Percentiles rank a stretch among this genome's conserved stretches.
These are phyloP conservation scores for Hydnomerulius pinastri DNA, from an alignment of 768 basidiomycete species.

Conservation along the genomic window DNA sequence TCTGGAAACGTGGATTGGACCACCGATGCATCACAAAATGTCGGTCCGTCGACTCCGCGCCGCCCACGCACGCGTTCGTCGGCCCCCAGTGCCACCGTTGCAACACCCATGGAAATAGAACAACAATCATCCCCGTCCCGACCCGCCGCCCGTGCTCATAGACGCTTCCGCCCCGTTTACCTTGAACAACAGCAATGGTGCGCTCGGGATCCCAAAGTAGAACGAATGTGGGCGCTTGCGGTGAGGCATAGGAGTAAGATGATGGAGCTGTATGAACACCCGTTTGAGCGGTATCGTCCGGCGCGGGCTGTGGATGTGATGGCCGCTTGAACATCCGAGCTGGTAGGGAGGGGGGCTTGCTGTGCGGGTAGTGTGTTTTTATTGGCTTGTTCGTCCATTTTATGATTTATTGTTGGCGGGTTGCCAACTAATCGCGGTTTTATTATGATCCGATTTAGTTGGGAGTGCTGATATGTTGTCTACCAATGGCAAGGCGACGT, in stretches of 20 bases:
- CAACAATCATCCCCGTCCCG: conserved; percentile 26
- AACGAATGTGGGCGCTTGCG: conserved; percentile 27
- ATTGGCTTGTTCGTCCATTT: too few relatives aligned
- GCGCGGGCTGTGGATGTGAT: not conserved
- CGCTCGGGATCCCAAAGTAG: conserved; percentile 39
- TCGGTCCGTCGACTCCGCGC: conserved; percentile 28
- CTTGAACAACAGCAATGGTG: conserved; percentile 52
- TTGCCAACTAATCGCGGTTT: too few relatives aligned
- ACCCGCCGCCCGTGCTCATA: conserved; percentile 23
- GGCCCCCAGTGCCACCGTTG: not conserved
- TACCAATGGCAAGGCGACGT: too few relatives aligned
- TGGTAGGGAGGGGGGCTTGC: too few relatives aligned
- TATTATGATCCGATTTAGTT: too few relatives aligned
- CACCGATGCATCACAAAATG: not conserved
- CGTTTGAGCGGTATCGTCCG: conserved; percentile 9
- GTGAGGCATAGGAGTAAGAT: conserved; percentile 12
- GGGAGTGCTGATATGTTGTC: too few relatives aligned
- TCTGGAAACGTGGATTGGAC: too few relatives aligned
- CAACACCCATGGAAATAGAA: conserved; percentile 14
- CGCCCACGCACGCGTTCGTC: conserved; percentile 17
- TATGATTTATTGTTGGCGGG: too few relatives aligned
- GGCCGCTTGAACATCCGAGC: not conserved
- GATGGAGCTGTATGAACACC: conserved; percentile 13
- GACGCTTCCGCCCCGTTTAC: conserved; percentile 52
- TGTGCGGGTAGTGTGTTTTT: too few relatives aligned